Evolutionary conservation across 2,329 filamentous ascomycete species (phyloP).

Genomic region (Ophiostoma himal-ulmi): DNA sequence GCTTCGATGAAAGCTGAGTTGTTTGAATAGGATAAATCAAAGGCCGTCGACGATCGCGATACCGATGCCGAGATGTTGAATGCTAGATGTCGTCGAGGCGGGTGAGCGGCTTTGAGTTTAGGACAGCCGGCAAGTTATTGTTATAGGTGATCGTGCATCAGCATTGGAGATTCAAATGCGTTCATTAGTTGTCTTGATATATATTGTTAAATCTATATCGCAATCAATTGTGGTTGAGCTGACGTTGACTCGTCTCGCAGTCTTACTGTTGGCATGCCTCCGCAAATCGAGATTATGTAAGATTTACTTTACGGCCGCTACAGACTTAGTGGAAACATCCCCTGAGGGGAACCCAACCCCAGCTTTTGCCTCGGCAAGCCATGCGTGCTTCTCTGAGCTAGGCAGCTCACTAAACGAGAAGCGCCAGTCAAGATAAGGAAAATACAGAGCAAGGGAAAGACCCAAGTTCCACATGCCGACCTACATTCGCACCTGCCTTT

Average conservation of each 20-base stretch:
- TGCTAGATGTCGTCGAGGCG: not conserved
- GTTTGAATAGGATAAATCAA: not conserved
- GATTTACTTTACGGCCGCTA: not conserved
- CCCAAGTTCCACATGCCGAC: constrained; percentile 7
- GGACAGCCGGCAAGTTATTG: not conserved
- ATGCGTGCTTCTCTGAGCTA: not conserved
- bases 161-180: not conserved
- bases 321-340: constrained; percentile 4
- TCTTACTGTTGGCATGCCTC: not conserved
- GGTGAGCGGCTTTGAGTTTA: not conserved
- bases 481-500: not conserved
- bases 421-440: constrained; percentile 8
- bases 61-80: not conserved
- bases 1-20: not conserved
- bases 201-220: not conserved
- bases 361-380: constrained; percentile 21
- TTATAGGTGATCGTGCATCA: not conserved
- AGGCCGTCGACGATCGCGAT: not conserved
- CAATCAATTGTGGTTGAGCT: not conserved
- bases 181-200: not conserved
- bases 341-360: constrained; percentile 7
- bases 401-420: not conserved
- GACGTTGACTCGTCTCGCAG: not conserved
- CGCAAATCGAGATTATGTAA: not conserved
- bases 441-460: not conserved